These are phyloP conservation scores for Raddia distichophylla DNA, from an alignment of 176 grass and related monocot species.

Conservation along the genomic window DNA sequence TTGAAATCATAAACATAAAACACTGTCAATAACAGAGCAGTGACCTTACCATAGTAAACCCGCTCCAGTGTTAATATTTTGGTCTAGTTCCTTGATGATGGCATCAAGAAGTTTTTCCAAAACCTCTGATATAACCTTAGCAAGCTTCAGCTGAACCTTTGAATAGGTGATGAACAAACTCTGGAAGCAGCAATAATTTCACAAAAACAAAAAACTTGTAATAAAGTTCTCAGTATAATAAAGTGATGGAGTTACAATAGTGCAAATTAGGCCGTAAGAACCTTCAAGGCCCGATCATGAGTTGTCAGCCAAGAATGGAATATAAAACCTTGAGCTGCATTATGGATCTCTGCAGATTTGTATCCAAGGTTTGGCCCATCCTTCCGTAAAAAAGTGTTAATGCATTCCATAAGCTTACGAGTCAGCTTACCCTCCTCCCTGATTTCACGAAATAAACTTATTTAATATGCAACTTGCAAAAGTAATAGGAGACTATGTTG, in stretches of 20 bases:
- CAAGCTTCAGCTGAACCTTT: constrained; percentile 74
- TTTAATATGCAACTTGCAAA: constrained; percentile 37
- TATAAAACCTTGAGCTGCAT: constrained; percentile 68
- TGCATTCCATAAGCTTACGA: constrained; percentile 86
- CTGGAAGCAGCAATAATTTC: constrained; percentile 51
- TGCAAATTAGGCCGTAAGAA: constrained; percentile 38
- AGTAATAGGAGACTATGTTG: constrained; percentile 9
- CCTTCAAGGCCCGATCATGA: constrained; percentile 78
- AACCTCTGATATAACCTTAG: constrained; percentile 61
- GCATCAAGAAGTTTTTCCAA: constrained; percentile 79
- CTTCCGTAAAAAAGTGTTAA: constrained; percentile 82
- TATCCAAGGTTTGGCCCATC: constrained; percentile 88
- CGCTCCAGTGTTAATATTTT: constrained; percentile 53
- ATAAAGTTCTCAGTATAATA: background rate
- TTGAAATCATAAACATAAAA: constrained; percentile 31
- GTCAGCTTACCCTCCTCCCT: constrained; percentile 85
- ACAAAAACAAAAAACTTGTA: constrained; percentile 30
- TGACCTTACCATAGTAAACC: constrained; percentile 48
- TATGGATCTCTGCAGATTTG: constrained; percentile 77
- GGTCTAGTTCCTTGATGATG: constrained; percentile 75
- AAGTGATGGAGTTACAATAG: constrained; percentile 26
- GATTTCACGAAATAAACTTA: constrained; percentile 45
- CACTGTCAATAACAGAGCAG: background rate
- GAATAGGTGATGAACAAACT: constrained; percentile 73
- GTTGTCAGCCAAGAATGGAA: constrained; percentile 72